Evolutionary conservation across 2,329 filamentous ascomycete species (phyloP), one percentile per base, ranked within the genome.

Genomic region (Pestalotiopsis fici): DNA sequence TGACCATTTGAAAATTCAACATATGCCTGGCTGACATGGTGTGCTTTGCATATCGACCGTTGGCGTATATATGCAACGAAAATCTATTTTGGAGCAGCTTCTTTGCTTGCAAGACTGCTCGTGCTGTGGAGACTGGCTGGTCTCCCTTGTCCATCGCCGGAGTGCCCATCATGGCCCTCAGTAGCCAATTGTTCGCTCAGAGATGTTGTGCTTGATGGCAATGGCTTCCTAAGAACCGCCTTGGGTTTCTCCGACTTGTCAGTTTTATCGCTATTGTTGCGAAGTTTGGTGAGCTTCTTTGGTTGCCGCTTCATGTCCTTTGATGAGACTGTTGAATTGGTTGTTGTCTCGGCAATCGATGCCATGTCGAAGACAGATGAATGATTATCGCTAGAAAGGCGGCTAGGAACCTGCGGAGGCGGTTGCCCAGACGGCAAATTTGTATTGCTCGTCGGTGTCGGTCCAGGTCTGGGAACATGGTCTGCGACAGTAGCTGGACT

Each of bases 251-350:
- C 80, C 23, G 66, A 59, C 39, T 70, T 65, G 25, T 69, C 67
- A 50, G 64, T 62, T 4, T 65, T 61, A 37, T 82, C 81, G 71
- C 77, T 81, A 67, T 72, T 80, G 28, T 75, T 77, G 28, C 81
- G 78, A 64, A 70, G 76, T 73, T 85, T 85, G 23, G 77, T 80
- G 39, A 84, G 74, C 70, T 83, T 83, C 64, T 78, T 79, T 43
- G 77, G 79, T 59, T 77, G 76, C n/a, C 79, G 67, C 27, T 69
- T 73, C 23, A 57, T 54, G 23, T 68, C 55, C 37, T 69, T 69
- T n/a, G 60, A 66, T 1, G 68, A 43, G 13, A 39, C 72, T 62
- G 73, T 70, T 11, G 74, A 69, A 18, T 65, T 25, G 31, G 68
- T 39, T 28, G 66, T 65, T 28, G 66, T 65, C 21, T 74, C 72